Evolutionary conservation across 495 filamentous ascomycete species (phyloP).

Genomic region (Penicillium antarcticum): DNA sequence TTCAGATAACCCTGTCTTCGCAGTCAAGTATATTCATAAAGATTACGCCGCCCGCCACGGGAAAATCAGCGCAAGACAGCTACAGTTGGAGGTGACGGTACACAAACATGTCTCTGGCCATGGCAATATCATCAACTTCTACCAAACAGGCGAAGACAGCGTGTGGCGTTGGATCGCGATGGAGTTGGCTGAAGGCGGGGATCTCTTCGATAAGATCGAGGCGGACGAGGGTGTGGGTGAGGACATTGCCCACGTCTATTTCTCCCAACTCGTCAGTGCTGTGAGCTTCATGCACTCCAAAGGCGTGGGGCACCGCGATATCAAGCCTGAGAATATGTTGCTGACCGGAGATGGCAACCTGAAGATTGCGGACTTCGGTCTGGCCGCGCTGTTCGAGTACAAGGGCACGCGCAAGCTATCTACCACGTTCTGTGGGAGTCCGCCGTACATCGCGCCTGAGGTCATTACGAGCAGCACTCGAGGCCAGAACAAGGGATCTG

Average conservation of each 20-base stretch:
- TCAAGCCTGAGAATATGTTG: constrained; percentile 89
- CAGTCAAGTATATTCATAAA: constrained; percentile 98
- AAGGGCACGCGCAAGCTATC: constrained; percentile 76
- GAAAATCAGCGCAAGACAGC: constrained; percentile 81
- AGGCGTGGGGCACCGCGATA: constrained; percentile 83
- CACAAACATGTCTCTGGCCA: constrained; percentile 86
- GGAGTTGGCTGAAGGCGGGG: constrained; percentile 93
- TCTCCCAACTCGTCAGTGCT: constrained; percentile 84
- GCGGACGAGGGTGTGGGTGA: constrained; percentile 89
- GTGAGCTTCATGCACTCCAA: constrained; percentile 94
- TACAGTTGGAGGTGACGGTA: constrained; percentile 82
- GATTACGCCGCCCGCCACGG: constrained; percentile 86
- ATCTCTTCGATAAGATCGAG: constrained; percentile 99
- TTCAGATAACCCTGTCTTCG: constrained; percentile 73
- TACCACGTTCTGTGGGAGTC: constrained; percentile 89
- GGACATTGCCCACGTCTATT: constrained; percentile 95
- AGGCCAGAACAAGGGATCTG: constrained; percentile 49
- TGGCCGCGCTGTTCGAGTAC: constrained; percentile 90
- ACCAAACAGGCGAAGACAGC: constrained; percentile 77
- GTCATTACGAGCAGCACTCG: constrained; percentile 58
- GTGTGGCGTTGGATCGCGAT: constrained; percentile 98
- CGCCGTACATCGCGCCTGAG: constrained; percentile 96
- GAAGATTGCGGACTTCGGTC: constrained; percentile 95
- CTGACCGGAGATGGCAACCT: constrained; percentile 78
- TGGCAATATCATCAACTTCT: constrained; percentile 89